phyloP scores from a whole-genome alignment of 2,329 filamentous ascomycete species.

The Penicillium glabrum region DNA sequence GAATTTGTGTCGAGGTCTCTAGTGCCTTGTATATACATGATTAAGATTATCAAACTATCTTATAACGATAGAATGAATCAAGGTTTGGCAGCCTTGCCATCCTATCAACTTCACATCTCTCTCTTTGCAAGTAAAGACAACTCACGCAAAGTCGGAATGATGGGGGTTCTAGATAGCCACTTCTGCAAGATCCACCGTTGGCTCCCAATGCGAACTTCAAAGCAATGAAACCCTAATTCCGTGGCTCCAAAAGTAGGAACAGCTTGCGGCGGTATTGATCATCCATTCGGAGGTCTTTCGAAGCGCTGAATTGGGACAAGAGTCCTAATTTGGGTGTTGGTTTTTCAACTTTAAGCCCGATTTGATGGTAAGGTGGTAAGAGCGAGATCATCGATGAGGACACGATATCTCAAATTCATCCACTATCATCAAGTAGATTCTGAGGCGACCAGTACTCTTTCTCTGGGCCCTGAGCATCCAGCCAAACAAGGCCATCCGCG shows the following conservation, averaged over 20 bases:
- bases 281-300: not conserved
- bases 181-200: not conserved
- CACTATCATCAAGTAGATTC: slow-evolving; percentile 43
- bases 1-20: not conserved
- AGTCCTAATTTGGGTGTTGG: not conserved
- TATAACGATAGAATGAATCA: not conserved
- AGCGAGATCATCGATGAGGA: not conserved
- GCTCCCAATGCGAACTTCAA: not conserved
- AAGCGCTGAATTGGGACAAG: not conserved
- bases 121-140: not conserved
- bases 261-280: not conserved
- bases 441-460: slow-evolving; percentile 82
- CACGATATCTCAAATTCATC: slow-evolving; percentile 24
- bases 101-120: not conserved
- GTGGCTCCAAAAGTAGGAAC: not conserved
- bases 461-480: slow-evolving; percentile 81
- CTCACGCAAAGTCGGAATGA: not conserved
- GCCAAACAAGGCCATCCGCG: slow-evolving; percentile 87
- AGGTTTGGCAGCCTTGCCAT: not conserved
- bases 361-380: not conserved
- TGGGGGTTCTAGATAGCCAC: not conserved
- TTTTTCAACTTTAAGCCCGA: not conserved
- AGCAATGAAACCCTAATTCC: not conserved
- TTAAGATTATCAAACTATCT: not conserved
- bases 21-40: not conserved